Conservation (phyloP, 2,329 filamentous ascomycete species). For the Ophiostoma fasciatum region DNA sequence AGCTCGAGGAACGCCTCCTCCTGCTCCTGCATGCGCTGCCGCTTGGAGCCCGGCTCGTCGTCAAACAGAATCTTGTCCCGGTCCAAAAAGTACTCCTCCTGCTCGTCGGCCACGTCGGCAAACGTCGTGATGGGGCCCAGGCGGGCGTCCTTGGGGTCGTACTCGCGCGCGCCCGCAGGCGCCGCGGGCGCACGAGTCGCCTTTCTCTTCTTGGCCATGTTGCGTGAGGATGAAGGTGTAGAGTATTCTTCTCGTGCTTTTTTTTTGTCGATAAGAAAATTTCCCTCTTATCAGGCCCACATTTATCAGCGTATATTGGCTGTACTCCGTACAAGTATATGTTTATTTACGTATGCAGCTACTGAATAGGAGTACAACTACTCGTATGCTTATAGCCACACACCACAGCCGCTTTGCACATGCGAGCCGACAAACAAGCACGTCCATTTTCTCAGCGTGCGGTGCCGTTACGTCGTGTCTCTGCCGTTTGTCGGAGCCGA, state of each 20-base stretch:
- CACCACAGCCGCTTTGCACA: too few relatives aligned
- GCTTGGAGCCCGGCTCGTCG: constrained; percentile 65
- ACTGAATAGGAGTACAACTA: too few relatives aligned
- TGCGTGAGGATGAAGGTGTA: constrained; percentile 3
- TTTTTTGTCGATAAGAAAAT: constrained; percentile 8
- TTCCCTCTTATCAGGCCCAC: constrained; percentile 5
- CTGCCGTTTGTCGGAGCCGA: too few relatives aligned
- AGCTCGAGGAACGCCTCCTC: constrained; percentile 45
- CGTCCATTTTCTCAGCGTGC: too few relatives aligned
- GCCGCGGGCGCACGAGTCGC: constrained; percentile 33
- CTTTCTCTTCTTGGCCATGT: constrained; percentile 59
- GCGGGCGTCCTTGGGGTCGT: constrained; percentile 43
- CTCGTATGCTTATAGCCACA: too few relatives aligned
- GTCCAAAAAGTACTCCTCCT: constrained; percentile 84
- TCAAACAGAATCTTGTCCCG: constrained; percentile 78
- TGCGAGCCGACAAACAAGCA: too few relatives aligned
- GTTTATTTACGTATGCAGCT: too few relatives aligned
- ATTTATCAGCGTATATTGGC: too few relatives aligned
- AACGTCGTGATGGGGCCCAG: constrained; percentile 46
- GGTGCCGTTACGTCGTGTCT: too few relatives aligned
- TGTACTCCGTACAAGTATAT: too few relatives aligned
- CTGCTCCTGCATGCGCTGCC: constrained; percentile 46
- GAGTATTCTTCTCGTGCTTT: constrained; percentile 10
- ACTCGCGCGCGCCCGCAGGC: constrained; percentile 36
- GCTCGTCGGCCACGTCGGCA: constrained; percentile 81